Conservation (phyloP, 768 basidiomycete species). For the Steccherinum ochraceum region DNA sequence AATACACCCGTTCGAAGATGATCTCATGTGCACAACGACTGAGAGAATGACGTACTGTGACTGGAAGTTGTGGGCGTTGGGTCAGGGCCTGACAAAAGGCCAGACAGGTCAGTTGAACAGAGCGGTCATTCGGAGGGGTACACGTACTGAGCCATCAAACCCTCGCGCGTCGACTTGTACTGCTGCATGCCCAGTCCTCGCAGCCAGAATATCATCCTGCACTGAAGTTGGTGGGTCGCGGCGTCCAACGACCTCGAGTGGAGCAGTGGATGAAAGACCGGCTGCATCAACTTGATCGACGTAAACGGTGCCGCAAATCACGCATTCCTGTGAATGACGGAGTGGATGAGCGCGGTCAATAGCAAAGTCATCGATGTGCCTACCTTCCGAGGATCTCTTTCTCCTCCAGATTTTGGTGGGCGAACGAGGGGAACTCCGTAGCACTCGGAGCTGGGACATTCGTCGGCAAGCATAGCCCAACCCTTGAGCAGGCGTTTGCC, state of each 20-base stretch:
- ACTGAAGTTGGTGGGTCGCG: too few relatives aligned
- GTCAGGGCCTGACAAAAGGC: too few relatives aligned
- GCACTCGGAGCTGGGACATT: constrained; percentile 65
- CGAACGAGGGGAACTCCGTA: constrained; percentile 82
- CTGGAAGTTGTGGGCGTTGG: too few relatives aligned
- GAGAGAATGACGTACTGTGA: too few relatives aligned
- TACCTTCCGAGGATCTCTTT: constrained; percentile 64
- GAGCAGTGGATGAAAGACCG: constrained; percentile 5
- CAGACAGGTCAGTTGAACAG: too few relatives aligned
- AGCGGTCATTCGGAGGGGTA: too few relatives aligned
- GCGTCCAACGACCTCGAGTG: neutral
- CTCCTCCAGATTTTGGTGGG: constrained; percentile 57
- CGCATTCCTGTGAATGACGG: constrained; percentile 59
- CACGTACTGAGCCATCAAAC: too few relatives aligned
- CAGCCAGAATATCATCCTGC: too few relatives aligned
- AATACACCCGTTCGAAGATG: too few relatives aligned
- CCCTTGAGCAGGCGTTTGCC: constrained; percentile 72
- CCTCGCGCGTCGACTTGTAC: too few relatives aligned
- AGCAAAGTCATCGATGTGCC: constrained; percentile 6
- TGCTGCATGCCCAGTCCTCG: too few relatives aligned
- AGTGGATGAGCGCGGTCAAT: neutral
- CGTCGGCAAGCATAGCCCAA: constrained; percentile 88
- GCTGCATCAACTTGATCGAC: constrained; percentile 42
- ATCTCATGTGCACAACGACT: too few relatives aligned
- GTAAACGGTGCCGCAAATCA: constrained; percentile 65